These are phyloP conservation scores for Globisporangium radiosum DNA, from an alignment of 352 stramenopile genomes.

Conservation along the genomic window DNA sequence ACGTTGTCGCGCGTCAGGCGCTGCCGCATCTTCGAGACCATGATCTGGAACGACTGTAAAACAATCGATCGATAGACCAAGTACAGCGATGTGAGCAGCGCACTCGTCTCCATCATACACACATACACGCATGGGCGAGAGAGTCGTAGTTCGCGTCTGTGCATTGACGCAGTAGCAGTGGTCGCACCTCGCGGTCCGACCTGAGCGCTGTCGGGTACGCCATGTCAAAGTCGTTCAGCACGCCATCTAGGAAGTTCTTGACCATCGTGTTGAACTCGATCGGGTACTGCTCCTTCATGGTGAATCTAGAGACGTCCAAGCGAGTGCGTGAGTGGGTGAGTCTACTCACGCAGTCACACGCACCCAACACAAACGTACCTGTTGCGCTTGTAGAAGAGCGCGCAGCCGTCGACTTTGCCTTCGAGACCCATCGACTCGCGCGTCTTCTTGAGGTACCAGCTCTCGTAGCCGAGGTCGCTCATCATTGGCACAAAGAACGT, in stretches of 20 bases:
- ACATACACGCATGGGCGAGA: no score
- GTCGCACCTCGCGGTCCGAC: constrained; percentile 43
- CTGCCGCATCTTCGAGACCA: constrained; percentile 54
- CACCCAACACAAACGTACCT: constrained; percentile 37
- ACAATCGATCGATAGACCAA: not conserved
- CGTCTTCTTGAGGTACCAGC: constrained; percentile 98
- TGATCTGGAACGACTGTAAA: constrained; percentile 33
- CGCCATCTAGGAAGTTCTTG: constrained; percentile 58
- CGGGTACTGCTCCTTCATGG: constrained; percentile 89
- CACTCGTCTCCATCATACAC: no score
- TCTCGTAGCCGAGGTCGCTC: constrained; percentile 94
- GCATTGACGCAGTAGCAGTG: no score
- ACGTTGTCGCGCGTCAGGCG: constrained; percentile 97
- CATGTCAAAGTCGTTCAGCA: constrained; percentile 76
- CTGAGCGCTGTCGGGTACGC: constrained; percentile 62
- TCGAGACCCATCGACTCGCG: constrained; percentile 95
- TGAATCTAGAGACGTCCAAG: constrained; percentile 34
- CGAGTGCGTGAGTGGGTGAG: not conserved
- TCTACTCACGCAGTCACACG: no score
- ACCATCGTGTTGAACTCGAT: constrained; percentile 97
- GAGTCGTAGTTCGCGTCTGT: no score
- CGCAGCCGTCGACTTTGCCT: constrained; percentile 97
- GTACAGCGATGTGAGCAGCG: no score
- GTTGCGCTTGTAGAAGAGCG: constrained; percentile 95
- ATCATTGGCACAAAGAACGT: constrained; percentile 95